Conservation (phyloP, 257 asterid genomes). For the Scutellaria barbata region DNA sequence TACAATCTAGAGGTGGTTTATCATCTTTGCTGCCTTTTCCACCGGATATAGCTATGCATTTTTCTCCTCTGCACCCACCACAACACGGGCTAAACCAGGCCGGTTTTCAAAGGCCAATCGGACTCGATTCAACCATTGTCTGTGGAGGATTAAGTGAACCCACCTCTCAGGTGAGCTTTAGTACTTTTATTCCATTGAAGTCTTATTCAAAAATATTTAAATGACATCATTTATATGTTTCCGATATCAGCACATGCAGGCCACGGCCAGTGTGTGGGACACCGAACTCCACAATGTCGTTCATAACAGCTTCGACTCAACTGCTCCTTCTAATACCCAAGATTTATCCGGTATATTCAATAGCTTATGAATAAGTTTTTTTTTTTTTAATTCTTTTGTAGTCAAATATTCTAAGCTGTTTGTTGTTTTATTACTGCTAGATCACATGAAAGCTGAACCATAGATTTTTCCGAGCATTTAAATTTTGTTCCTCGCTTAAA, state of each 20-base stretch:
- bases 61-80: constrained; percentile 50
- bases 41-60: constrained; percentile 53
- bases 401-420: constrained; percentile 22
- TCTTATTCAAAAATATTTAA: background rate
- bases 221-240: background rate
- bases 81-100: constrained; percentile 49
- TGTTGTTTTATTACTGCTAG: constrained; percentile 38
- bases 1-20: constrained; percentile 58
- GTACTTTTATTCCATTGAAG: background rate
- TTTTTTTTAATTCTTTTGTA: background rate
- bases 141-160: constrained; percentile 41
- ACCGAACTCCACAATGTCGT: constrained; percentile 66
- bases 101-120: constrained; percentile 48
- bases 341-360: constrained; percentile 57
- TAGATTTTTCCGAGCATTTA: constrained; percentile 22
- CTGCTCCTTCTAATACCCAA: constrained; percentile 45
- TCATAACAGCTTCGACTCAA: constrained; percentile 61
- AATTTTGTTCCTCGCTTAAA: background rate
- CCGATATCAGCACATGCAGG: constrained; percentile 41
- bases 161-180: constrained; percentile 41
- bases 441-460: constrained; percentile 54
- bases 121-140: constrained; percentile 39
- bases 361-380: background rate
- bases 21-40: constrained; percentile 57
- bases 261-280: constrained; percentile 49